Evolutionary conservation across 31 red algal species (phyloP).

Genomic region (Odonthalia washingtoniensis): DNA sequence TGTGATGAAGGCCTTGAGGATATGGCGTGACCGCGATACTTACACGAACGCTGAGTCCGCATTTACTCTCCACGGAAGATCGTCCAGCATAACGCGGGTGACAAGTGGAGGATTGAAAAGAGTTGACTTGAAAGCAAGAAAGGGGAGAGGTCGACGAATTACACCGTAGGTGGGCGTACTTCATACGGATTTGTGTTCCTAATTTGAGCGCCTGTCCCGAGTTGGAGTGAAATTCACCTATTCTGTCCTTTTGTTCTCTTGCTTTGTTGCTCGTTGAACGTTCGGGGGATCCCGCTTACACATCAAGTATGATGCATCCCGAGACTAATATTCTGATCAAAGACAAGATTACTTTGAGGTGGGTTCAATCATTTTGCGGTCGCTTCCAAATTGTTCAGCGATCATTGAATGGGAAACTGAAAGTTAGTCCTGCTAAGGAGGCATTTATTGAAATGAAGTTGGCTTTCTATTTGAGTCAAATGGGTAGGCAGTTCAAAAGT

Average conservation of each 20-base stretch:
- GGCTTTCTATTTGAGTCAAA: conserved; percentile 21
- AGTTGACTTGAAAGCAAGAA: too few species aligned
- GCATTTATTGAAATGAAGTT: conserved; percentile 13
- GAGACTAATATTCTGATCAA: neutral
- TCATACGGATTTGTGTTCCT: neutral
- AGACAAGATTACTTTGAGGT: neutral
- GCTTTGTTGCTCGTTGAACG: neutral
- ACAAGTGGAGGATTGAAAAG: too few species aligned
- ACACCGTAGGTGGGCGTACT: neutral
- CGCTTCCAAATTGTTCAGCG: conserved; percentile 4
- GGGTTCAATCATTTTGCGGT: conserved; percentile 22
- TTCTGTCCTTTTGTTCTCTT: neutral
- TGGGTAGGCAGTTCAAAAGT: conserved; percentile 10
- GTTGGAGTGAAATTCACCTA: conserved; percentile 16
- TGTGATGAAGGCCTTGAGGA: too few species aligned
- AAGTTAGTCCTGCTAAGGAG: neutral
- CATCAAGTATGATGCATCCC: neutral
- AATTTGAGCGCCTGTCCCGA: conserved; percentile 20
- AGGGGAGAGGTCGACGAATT: too few species aligned
- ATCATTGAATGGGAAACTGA: conserved; percentile 20
- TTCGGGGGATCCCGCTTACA: neutral
- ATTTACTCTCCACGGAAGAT: too few species aligned
- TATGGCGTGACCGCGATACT: too few species aligned
- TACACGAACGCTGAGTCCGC: too few species aligned
- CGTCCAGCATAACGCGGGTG: too few species aligned